Percentiles rank a stretch among this genome's conserved stretches.
Evolutionary conservation across 345 rosid genomes (phyloP).

Genomic region (Toxicodendron radicans): DNA sequence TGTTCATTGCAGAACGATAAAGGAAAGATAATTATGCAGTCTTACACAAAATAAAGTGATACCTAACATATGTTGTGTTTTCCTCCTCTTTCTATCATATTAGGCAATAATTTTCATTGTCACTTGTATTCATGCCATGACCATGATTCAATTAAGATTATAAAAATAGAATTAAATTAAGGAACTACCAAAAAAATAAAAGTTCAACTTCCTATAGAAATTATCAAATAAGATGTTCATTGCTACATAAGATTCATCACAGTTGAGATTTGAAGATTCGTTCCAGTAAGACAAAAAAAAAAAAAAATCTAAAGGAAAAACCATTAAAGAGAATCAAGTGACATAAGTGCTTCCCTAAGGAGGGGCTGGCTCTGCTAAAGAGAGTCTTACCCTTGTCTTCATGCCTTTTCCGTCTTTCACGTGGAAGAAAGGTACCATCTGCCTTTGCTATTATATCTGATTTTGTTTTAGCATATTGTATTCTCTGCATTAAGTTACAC

Average conservation of each 20-base stretch:
- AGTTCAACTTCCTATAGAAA: not conserved
- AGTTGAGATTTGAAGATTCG: not conserved
- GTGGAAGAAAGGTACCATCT: conserved; percentile 96
- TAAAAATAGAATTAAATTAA: not conserved
- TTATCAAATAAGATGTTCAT: not conserved
- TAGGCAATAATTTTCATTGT: not conserved
- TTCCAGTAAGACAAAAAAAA: not conserved
- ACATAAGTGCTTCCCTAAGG: not conserved
- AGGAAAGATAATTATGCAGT: not conserved
- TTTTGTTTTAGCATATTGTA: conserved; percentile 89
- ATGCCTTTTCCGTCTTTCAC: conserved; percentile 90
- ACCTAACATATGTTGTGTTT: not conserved
- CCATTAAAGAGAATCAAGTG: not conserved
- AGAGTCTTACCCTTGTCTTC: conserved; percentile 76
- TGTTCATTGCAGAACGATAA: not conserved
- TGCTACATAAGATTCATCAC: not conserved
- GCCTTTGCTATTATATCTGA: conserved; percentile 94
- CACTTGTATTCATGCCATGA: not conserved
- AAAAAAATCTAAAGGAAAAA: not conserved
- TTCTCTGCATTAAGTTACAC: conserved; percentile 55
- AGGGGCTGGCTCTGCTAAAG: not conserved
- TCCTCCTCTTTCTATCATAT: not conserved
- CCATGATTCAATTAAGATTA: not conserved
- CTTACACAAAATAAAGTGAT: not conserved
- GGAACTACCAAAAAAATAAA: not conserved